phyloP scores from a whole-genome alignment of 1,284 basidiomycete genomes.

The Ceratobasidium sp. region DNA sequence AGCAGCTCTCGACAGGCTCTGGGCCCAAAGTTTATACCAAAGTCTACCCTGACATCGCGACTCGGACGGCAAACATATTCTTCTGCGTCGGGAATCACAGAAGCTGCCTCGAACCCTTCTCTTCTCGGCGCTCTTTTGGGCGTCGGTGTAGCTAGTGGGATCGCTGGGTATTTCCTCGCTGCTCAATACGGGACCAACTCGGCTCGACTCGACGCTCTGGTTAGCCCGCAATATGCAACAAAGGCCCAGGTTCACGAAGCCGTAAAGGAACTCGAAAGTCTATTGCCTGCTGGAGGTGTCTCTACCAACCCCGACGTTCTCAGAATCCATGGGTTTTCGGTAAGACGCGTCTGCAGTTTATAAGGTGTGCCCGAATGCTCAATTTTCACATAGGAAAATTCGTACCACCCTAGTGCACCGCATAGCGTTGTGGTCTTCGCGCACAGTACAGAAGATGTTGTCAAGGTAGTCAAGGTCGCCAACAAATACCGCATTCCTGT shows the following conservation, averaged over 20 bases:
- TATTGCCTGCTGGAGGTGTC: constrained; percentile 24
- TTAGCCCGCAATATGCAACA: constrained; percentile 16
- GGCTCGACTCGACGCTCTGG: not conserved
- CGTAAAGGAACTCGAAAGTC: constrained; percentile 26
- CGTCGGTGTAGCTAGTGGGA: not conserved
- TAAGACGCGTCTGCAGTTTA: constrained; percentile 12
- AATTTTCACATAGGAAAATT: constrained; percentile 29
- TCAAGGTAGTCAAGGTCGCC: constrained; percentile 72
- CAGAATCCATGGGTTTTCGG: constrained; percentile 48
- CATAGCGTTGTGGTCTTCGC: constrained; percentile 61
- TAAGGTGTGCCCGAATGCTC: not conserved
- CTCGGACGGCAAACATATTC: not conserved
- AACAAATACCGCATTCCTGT: constrained; percentile 73
- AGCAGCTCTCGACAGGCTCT: constrained; percentile 4
- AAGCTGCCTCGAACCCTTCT: constrained; percentile 1
- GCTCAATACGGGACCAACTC: not conserved
- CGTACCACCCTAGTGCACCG: constrained; percentile 55
- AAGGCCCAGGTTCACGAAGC: constrained; percentile 22
- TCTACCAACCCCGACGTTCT: constrained; percentile 46
- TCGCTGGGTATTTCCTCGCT: constrained; percentile 12
- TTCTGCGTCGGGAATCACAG: not conserved
- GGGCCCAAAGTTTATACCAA: not conserved
- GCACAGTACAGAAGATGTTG: constrained; percentile 71
- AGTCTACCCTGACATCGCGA: not conserved
- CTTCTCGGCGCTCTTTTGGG: not conserved